These are phyloP conservation scores for Beauveria rudraprayagi DNA, from an alignment of 2,329 filamentous ascomycete species.

Conservation along the genomic window DNA sequence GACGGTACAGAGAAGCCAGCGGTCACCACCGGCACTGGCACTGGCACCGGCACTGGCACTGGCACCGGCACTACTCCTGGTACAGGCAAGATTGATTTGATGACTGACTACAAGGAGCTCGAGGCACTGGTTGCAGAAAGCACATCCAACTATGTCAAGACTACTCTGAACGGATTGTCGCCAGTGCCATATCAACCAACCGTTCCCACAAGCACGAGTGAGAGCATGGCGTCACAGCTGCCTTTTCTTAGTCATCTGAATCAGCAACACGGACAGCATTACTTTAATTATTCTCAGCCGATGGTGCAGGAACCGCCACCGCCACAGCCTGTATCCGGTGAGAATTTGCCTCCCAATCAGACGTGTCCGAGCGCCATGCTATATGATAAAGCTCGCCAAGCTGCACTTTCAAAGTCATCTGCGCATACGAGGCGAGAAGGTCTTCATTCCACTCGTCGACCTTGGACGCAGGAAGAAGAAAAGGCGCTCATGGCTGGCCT, in stretches of 20 bases:
- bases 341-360: constrained; percentile 47
- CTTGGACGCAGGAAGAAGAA: constrained; percentile 85
- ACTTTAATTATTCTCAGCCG: constrained; percentile 25
- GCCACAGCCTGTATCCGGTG: constrained; percentile 18
- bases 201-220: constrained; percentile 31
- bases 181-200: constrained; percentile 35
- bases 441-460: constrained; percentile 57
- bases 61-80: not conserved
- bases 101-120: constrained; percentile 34
- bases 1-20: constrained; percentile 23
- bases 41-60: not conserved
- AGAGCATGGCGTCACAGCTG: constrained; percentile 27
- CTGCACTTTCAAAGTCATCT: constrained; percentile 48
- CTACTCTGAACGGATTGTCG: constrained; percentile 34
- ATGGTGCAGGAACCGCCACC: constrained; percentile 15
- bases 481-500: constrained; percentile 83
- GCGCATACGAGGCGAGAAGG: constrained; percentile 49
- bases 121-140: constrained; percentile 36
- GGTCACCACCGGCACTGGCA: not conserved
- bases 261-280: constrained; percentile 26
- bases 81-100: constrained; percentile 19
- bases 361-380: constrained; percentile 45
- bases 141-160: constrained; percentile 37
- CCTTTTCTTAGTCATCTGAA: constrained; percentile 31
- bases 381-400: constrained; percentile 52